Evolutionary conservation across 148 eudicot genomes (phyloP).

Genomic region (Limonium bicolor): DNA sequence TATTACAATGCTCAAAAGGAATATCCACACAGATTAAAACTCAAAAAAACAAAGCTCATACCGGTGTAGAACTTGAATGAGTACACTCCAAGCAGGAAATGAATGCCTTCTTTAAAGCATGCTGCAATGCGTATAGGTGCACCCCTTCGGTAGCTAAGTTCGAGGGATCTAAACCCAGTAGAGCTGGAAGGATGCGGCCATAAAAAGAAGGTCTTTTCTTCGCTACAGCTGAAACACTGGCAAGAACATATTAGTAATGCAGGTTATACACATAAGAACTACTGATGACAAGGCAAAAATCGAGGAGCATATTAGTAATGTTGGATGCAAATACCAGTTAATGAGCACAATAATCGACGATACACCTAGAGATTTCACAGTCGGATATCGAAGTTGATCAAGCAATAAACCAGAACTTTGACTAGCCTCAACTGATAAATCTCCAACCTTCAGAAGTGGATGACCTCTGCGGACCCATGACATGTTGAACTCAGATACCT

Average conservation of each 20-base stretch:
- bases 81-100: conserved; percentile 71
- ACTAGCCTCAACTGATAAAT: conserved; percentile 81
- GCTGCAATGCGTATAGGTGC: conserved; percentile 57
- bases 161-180: conserved; percentile 77
- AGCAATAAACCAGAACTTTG: conserved; percentile 66
- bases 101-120: conserved; percentile 79
- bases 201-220: conserved; percentile 84
- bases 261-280: conserved; percentile 4
- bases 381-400: conserved; percentile 82
- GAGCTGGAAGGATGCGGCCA: conserved; percentile 89
- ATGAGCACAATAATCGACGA: conserved; percentile 67
- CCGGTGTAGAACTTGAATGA: conserved; percentile 94
- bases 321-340: conserved; percentile 39
- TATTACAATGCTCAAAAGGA: no score
- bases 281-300: neutral
- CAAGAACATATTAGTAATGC: no score
- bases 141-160: conserved; percentile 42
- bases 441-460: conserved; percentile 73
- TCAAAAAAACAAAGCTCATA: conserved; percentile 12
- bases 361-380: conserved; percentile 60
- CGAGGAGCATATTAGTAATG: neutral
- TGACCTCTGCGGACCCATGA: conserved; percentile 97
- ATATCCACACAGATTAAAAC: no score
- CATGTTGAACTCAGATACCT: conserved; percentile 45
- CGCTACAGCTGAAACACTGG: conserved; percentile 79